Evolutionary conservation across 352 stramenopile genomes (phyloP), one percentile per base, ranked within the genome.

Genomic region (Saprolegnia parasitica): DNA sequence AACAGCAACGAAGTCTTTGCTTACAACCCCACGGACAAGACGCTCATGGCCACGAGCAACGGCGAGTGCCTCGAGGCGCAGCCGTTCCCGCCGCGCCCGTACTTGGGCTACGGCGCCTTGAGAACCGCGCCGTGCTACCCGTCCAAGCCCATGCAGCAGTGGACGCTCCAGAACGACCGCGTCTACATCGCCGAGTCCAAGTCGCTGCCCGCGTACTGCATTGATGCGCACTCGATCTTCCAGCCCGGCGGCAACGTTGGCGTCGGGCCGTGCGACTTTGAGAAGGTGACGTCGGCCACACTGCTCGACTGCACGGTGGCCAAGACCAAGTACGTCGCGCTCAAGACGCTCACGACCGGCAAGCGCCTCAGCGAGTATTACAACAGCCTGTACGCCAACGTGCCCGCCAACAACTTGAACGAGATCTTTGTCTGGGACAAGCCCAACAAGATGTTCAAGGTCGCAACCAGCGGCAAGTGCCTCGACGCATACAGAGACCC

Each of bases 401-500:
- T n/a, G n/a, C n/a, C n/a, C n/a, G 52, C 24, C 11, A 60, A 24
- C 52, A 60, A 60, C 35, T 1, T 60, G 3, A 60, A 60, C 52
- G 52, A 60, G n/a, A 3, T 60, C 24, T 60, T 60, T 9, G 52
- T n/a, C n/a, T n/a, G n/a, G n/a, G n/a, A n/a, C n/a, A 60, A 24
- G 13, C 11, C 52, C 52, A 60, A 9, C 52, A 60, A n/a, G n/a
- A n/a, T n/a, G n/a, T 13, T 60, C 35, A 60, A 60, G 35, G 52
- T 9, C 3, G 52, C 10, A 4, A 61, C 9, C 63, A 88, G 72
- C 50, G 81, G 89, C 68, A 78, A 81, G 10, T 92, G 84, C 50
- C 72, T 92, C 6, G 81, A 89, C 60, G 81, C 81, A 11, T 89
- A 85, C 68, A 18, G 20, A 4, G 70, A 90, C 2, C 6, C 18